A percentile compares a stretch with the other conserved stretches of the same genome.
Evolutionary conservation across 208 protist genomes (phyloP).

Genomic region (Entamoeba dispar): DNA sequence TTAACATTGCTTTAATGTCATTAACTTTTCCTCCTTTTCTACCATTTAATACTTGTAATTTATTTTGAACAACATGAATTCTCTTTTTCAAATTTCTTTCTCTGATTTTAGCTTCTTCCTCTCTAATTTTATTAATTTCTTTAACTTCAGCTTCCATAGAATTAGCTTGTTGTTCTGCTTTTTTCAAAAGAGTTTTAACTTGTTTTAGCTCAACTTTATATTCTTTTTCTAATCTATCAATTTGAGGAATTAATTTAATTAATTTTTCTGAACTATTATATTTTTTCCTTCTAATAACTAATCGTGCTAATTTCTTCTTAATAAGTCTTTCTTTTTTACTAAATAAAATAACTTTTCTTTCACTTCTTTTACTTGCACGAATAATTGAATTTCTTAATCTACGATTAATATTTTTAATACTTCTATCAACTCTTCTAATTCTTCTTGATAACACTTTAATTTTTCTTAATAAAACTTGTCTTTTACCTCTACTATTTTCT

Average conservation of each 20-base stretch:
- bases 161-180: not conserved
- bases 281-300: not conserved
- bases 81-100: not conserved
- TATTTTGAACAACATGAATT: not conserved
- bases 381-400: not conserved
- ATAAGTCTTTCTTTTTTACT: not conserved
- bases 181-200: not conserved
- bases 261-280: not conserved
- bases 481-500: not conserved
- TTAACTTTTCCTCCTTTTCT: not conserved
- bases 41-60: not conserved
- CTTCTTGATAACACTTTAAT: not conserved
- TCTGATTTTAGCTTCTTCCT: not conserved
- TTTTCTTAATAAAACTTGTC: not conserved
- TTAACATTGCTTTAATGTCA: not conserved
- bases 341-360: not conserved
- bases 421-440: not conserved
- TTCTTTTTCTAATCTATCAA: not conserved
- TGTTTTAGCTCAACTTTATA: not conserved
- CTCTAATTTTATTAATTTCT: not conserved
- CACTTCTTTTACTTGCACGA: not conserved
- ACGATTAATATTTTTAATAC: not conserved
- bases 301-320: not conserved
- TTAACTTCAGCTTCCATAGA: not conserved
- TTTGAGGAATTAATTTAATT: not conserved